These are phyloP conservation scores for Pluteus cervinus DNA, from an alignment of 768 basidiomycete genomes.

Conservation along the genomic window DNA sequence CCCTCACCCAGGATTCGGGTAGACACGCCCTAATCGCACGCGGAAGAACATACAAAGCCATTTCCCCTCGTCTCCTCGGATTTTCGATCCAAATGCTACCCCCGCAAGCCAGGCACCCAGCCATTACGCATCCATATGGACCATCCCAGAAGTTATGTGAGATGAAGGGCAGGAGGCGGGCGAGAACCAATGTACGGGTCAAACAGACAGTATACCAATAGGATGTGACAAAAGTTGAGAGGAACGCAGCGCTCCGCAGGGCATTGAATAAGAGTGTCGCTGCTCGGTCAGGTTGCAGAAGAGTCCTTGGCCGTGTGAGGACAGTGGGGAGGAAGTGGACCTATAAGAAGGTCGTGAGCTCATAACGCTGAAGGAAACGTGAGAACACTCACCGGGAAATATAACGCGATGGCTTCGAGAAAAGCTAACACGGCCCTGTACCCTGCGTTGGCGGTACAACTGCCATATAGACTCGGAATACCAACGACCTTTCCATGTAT, in stretches of 20 bases:
- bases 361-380: conserved; percentile 2
- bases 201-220: conserved; percentile 70
- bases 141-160: conserved; percentile 82
- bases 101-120: conserved; percentile 66
- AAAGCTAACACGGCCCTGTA: conserved; percentile 55
- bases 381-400: conserved; percentile 55
- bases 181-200: conserved; percentile 59
- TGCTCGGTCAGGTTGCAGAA: conserved; percentile 38
- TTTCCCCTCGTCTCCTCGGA: conserved; percentile 65
- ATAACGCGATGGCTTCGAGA: conserved; percentile 55
- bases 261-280: conserved; percentile 42
- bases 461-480: conserved; percentile 39
- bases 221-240: conserved; percentile 64
- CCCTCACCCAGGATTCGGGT: conserved; percentile 47
- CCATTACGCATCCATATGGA: conserved; percentile 60
- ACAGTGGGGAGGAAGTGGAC: conserved; percentile 66
- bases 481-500: conserved; percentile 56
- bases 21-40: conserved; percentile 59
- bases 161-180: conserved; percentile 56
- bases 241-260: conserved; percentile 63
- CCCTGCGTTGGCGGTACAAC: conserved; percentile 53
- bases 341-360: conserved; percentile 26
- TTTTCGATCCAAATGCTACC: conserved; percentile 77
- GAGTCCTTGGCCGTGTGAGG: conserved; percentile 47
- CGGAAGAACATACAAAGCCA: conserved; percentile 75